A percentile compares a stretch with the other conserved stretches of the same genome.
Conservation (phyloP, 352 stramenopile species). For the Globisporangium cylindrosporum region DNA sequence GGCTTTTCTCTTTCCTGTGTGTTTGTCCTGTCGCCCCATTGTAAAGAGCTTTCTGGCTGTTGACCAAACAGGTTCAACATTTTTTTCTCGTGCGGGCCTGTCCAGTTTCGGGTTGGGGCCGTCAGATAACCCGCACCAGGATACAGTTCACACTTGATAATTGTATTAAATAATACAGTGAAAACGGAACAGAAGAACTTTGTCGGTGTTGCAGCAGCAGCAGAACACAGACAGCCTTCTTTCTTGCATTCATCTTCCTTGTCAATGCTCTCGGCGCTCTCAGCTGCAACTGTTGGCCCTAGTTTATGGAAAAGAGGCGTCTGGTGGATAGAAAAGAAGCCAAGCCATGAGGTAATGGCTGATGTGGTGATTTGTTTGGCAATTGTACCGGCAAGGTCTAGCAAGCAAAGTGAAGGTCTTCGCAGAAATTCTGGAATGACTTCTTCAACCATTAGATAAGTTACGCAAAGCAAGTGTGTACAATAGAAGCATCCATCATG, state of each 20-base stretch:
- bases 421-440: background rate
- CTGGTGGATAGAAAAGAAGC: background rate
- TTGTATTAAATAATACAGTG: background rate
- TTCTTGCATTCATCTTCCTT: background rate
- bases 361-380: background rate
- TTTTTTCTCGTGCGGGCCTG: background rate
- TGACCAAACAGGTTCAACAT: background rate
- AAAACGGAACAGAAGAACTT: background rate
- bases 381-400: background rate
- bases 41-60: background rate
- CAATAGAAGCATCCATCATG: background rate
- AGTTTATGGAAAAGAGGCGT: background rate
- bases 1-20: background rate
- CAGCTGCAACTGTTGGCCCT: background rate
- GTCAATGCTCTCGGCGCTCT: background rate
- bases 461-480: background rate
- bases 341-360: background rate
- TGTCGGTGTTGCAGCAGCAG: background rate
- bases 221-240: too few relatives aligned
- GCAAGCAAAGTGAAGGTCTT: background rate
- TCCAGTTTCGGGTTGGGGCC: background rate
- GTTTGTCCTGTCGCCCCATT: background rate
- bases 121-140: background rate
- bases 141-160: background rate
- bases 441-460: background rate